These are phyloP conservation scores for Phytophthora tubulina DNA, from an alignment of 352 stramenopile species.

Conservation along the genomic window DNA sequence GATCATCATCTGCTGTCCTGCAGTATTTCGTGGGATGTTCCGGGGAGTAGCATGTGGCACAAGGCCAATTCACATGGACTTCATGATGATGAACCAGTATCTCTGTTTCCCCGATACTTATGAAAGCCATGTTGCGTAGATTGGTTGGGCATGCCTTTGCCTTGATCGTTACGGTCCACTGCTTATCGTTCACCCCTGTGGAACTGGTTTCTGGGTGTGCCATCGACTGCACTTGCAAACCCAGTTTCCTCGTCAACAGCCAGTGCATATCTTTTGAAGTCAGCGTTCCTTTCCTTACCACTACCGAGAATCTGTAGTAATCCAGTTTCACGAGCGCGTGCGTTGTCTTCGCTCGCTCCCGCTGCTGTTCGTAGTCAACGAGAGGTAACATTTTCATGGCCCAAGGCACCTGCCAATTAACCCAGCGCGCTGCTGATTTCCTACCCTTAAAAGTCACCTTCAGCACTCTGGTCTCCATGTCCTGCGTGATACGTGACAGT, in stretches of 20 bases:
- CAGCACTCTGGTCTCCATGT: neutral
- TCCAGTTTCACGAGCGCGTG: neutral
- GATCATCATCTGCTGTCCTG: neutral
- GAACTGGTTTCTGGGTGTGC: neutral
- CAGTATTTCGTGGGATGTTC: neutral
- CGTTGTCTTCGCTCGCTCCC: neutral
- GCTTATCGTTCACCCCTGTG: neutral
- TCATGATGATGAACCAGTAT: neutral
- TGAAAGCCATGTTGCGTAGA: neutral
- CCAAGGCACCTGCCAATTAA: neutral
- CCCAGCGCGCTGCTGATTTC: neutral
- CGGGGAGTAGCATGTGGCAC: neutral
- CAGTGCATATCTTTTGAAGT: slow-evolving; percentile 4
- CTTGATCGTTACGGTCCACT: neutral
- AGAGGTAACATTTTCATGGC: neutral
- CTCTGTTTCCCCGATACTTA: neutral
- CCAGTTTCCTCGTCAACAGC: neutral
- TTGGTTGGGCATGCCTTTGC: neutral
- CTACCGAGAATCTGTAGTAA: neutral
- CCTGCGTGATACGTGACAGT: neutral
- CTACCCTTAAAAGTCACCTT: slow-evolving; percentile 10
- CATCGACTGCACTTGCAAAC: neutral
- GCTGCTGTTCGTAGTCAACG: neutral
- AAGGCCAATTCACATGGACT: neutral
- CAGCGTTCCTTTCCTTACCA: neutral